These are phyloP conservation scores for Arabidopsis suecica DNA, from an alignment of 345 rosid species.

Conservation along the genomic window DNA sequence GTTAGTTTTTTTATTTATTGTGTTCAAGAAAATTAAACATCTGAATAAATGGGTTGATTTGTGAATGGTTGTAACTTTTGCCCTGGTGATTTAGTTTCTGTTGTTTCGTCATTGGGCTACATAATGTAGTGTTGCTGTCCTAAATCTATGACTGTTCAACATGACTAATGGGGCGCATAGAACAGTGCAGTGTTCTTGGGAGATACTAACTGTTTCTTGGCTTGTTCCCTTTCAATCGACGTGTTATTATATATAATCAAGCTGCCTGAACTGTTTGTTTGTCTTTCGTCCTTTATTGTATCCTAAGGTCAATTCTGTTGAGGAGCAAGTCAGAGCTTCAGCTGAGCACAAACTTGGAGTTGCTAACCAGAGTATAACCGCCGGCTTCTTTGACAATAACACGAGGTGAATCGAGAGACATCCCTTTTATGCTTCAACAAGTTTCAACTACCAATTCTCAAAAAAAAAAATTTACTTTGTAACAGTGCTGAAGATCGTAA, in stretches of 20 bases:
- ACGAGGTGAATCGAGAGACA: constrained; percentile 63
- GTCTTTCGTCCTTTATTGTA: constrained; percentile 9
- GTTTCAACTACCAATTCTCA: constrained; percentile 10
- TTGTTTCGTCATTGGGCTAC: constrained; percentile 10
- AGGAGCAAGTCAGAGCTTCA: constrained; percentile 95
- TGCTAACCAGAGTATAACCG: constrained; percentile 98
- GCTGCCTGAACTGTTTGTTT: constrained; percentile 1
- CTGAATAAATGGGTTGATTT: not conserved
- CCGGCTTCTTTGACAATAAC: constrained; percentile 95
- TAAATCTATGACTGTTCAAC: constrained; percentile 21
- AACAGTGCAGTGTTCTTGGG: constrained; percentile 2
- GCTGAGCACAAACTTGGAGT: constrained; percentile 98
- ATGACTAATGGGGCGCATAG: not conserved
- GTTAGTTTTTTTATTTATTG: constrained; percentile 48
- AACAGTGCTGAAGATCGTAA: constrained; percentile 94
- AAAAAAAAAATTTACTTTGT: constrained; percentile 22
- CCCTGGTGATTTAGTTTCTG: not conserved
- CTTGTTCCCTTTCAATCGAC: not conserved
- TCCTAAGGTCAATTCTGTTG: constrained; percentile 84
- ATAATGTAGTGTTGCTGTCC: not conserved
- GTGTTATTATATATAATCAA: not conserved
- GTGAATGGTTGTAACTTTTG: not conserved
- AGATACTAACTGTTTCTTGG: constrained; percentile 9
- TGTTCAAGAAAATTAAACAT: not conserved
- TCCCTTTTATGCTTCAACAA: constrained; percentile 3